These are phyloP conservation scores for Alopecurus myosuroides DNA, from an alignment of 176 grass and related monocot species.

Conservation along the genomic window DNA sequence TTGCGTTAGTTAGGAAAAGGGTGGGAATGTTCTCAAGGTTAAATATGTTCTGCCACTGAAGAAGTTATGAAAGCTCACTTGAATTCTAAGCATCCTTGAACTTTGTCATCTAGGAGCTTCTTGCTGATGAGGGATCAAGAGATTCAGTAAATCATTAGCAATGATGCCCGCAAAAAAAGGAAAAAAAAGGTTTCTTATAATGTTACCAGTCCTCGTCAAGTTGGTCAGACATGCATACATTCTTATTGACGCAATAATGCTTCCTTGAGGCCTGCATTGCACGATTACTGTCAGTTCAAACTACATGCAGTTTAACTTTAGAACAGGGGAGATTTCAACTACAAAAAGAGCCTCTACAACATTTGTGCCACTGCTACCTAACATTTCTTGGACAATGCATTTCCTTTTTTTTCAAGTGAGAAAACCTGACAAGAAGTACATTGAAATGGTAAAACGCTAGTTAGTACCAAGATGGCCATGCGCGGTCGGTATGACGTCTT, in stretches of 20 bases:
- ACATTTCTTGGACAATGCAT: not conserved
- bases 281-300: not conserved
- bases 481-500: slow-evolving; percentile 84
- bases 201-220: slow-evolving; percentile 82
- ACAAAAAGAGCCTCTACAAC: not conserved
- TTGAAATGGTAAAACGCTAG: not conserved
- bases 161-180: slow-evolving; percentile 8
- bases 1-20: not conserved
- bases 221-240: slow-evolving; percentile 49
- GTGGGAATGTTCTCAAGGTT: not conserved
- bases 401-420: not conserved
- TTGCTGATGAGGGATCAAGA: slow-evolving; percentile 49
- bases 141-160: not conserved
- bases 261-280: slow-evolving; percentile 77
- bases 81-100: slow-evolving; percentile 77
- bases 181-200: not conserved
- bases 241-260: slow-evolving; percentile 81
- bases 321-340: not conserved
- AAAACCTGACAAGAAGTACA: not conserved
- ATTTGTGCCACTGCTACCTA: not conserved
- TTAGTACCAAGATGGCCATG: slow-evolving; percentile 90
- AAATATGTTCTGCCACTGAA: slow-evolving; percentile 1
- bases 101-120: slow-evolving; percentile 52
- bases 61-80: slow-evolving; percentile 57
- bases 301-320: not conserved